Evolutionary conservation across 2,329 filamentous ascomycete species (phyloP).

Genomic region (Aspergillus tamarii): DNA sequence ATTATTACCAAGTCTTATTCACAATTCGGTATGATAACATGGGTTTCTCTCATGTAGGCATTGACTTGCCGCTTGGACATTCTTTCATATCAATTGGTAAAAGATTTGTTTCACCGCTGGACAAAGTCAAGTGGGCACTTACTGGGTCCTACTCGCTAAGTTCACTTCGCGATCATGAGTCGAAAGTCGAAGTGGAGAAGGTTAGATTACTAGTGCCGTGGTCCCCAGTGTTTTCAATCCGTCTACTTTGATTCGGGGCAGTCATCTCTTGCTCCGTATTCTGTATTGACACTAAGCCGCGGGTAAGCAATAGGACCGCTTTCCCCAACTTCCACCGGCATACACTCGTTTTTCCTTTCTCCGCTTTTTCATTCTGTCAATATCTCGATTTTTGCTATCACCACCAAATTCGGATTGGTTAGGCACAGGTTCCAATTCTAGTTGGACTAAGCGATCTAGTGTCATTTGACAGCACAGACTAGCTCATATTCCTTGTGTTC

Average conservation of each 20-base stretch:
- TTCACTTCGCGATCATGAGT: neutral
- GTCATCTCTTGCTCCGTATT: neutral
- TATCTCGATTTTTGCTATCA: conserved; percentile 7
- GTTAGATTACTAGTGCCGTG: neutral
- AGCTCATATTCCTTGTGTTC: neutral
- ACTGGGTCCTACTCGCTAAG: neutral
- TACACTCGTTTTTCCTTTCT: conserved; percentile 22
- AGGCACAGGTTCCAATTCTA: neutral
- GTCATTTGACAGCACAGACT: neutral
- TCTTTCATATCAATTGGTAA: neutral
- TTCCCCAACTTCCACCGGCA: conserved; percentile 19
- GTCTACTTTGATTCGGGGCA: neutral
- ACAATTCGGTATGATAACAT: neutral
- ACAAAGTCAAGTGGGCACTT: neutral
- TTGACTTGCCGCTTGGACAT: neutral
- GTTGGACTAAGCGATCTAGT: conserved; percentile 1
- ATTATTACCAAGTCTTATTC: neutral
- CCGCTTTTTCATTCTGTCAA: conserved; percentile 18
- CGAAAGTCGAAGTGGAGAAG: neutral
- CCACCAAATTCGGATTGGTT: conserved; percentile 1
- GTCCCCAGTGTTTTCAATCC: conserved; percentile 2
- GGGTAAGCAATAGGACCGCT: conserved; percentile 22
- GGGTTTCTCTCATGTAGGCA: neutral
- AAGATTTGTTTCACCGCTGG: neutral
- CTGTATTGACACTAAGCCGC: conserved; percentile 3